A percentile compares a stretch with the other conserved stretches of the same genome.
phyloP scores from a whole-genome alignment of 2,329 filamentous ascomycete genomes.

The Blastomyces gilchristii region DNA sequence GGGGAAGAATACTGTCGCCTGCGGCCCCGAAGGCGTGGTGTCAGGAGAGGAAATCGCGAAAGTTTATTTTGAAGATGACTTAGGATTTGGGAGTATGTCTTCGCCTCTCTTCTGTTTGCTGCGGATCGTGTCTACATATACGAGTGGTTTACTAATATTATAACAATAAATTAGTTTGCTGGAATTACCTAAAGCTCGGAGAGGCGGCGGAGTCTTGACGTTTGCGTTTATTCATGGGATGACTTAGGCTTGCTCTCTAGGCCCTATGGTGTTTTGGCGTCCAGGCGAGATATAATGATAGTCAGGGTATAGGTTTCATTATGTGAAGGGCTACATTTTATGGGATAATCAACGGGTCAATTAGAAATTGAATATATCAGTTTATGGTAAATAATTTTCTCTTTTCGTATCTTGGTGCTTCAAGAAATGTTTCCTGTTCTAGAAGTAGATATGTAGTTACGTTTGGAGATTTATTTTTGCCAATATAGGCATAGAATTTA shows the following conservation, averaged over 20 bases:
- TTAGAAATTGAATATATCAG: not conserved
- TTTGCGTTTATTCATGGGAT: not conserved
- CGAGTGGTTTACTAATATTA: not conserved
- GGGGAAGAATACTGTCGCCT: slow-evolving; percentile 56
- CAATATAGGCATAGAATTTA: not conserved
- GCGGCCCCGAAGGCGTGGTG: slow-evolving; percentile 45
- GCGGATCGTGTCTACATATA: not conserved
- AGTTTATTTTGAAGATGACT: slow-evolving; percentile 54
- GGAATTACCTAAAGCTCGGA: slow-evolving; percentile 14
- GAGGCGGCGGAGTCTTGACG: not conserved
- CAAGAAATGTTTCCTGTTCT: too few relatives aligned
- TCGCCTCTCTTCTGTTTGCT: not conserved
- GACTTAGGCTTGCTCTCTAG: not conserved
- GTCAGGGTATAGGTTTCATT: not conserved
- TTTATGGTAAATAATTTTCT: not conserved
- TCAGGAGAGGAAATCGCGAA: slow-evolving; percentile 53
- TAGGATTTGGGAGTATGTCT: slow-evolving; percentile 43
- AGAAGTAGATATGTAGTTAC: too few relatives aligned
- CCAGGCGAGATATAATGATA: not conserved
- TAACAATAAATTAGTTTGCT: slow-evolving; percentile 25
- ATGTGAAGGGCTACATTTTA: not conserved
- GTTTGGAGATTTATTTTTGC: not conserved
- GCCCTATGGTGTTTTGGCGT: not conserved
- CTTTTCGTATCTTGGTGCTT: too few relatives aligned
- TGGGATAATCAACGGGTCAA: not conserved